Evolutionary conservation across 2,329 filamentous ascomycete species (phyloP).

Genomic region (Xylaria hypoxylon): DNA sequence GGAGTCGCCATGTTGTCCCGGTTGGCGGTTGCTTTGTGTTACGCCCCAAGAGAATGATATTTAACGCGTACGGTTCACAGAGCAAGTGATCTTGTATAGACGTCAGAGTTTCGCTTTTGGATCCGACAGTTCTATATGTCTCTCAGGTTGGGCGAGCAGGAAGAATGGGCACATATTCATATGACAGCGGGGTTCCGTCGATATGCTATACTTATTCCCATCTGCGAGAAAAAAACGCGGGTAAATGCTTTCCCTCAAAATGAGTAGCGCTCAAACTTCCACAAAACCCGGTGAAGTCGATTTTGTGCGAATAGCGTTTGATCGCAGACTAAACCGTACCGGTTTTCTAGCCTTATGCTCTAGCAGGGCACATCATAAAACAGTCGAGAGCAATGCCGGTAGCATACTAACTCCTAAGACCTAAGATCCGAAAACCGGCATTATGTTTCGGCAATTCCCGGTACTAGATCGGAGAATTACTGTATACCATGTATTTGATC

Average conservation of each 20-base stretch:
- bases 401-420: neutral
- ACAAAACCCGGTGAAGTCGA: neutral
- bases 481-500: conserved; percentile 11
- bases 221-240: conserved; percentile 19
- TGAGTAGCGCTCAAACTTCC: neutral
- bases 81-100: neutral
- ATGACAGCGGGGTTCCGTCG: conserved; percentile 24
- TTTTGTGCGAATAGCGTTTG: neutral
- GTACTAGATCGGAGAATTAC: conserved; percentile 16
- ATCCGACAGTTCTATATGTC: neutral
- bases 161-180: conserved; percentile 1
- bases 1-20: conserved; percentile 58
- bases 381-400: neutral
- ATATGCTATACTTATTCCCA: neutral
- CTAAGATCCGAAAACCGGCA: conserved; percentile 26
- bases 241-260: conserved; percentile 33
- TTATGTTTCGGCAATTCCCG: conserved; percentile 28
- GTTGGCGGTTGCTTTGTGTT: neutral
- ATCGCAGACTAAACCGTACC: neutral
- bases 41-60: neutral
- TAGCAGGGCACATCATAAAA: neutral
- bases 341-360: neutral
- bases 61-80: neutral
- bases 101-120: neutral
- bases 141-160: neutral